A percentile compares a stretch with the other conserved stretches of the same genome.
Evolutionary conservation across 345 rosid genomes (phyloP).

Genomic region (Litchi chinensis): DNA sequence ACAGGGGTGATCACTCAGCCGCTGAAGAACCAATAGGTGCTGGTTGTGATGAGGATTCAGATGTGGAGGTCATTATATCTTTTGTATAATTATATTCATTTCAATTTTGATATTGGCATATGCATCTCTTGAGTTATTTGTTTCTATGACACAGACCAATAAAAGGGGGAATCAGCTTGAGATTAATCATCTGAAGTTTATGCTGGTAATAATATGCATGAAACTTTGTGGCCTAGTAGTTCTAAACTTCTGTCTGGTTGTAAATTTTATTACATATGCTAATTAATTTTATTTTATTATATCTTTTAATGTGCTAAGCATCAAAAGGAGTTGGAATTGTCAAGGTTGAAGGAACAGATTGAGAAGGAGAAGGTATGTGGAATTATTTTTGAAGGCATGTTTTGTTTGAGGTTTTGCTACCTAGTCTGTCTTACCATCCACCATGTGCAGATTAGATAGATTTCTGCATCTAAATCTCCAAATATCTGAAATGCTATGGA

Average conservation of each 20-base stretch:
- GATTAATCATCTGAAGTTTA: conserved; percentile 59
- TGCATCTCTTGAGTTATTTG: conserved; percentile 23
- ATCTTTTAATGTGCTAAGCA: conserved; percentile 48
- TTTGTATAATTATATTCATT: neutral
- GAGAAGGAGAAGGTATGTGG: conserved; percentile 78
- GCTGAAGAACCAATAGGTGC: conserved; percentile 28
- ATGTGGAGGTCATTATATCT: conserved; percentile 49
- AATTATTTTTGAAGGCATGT: conserved; percentile 3
- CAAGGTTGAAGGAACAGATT: conserved; percentile 73
- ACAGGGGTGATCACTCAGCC: conserved; percentile 37
- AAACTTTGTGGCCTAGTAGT: neutral
- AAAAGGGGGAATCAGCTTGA: conserved; percentile 53
- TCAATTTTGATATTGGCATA: conserved; percentile 14
- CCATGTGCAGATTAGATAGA: neutral
- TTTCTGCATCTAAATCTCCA: neutral
- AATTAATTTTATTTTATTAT: conserved; percentile 3
- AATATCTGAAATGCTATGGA: neutral
- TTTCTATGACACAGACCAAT: conserved; percentile 44
- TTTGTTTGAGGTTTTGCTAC: conserved; percentile 9
- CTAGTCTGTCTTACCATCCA: neutral
- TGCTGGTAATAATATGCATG: conserved; percentile 69
- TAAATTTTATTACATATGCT: conserved; percentile 9
- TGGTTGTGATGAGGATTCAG: conserved; percentile 41
- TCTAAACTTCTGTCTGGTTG: conserved; percentile 7
- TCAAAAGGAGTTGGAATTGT: conserved; percentile 84